Evolutionary conservation across 352 stramenopile genomes (phyloP), one percentile per base, ranked within the genome.

Genomic region (Elongisporangium anandrum): DNA sequence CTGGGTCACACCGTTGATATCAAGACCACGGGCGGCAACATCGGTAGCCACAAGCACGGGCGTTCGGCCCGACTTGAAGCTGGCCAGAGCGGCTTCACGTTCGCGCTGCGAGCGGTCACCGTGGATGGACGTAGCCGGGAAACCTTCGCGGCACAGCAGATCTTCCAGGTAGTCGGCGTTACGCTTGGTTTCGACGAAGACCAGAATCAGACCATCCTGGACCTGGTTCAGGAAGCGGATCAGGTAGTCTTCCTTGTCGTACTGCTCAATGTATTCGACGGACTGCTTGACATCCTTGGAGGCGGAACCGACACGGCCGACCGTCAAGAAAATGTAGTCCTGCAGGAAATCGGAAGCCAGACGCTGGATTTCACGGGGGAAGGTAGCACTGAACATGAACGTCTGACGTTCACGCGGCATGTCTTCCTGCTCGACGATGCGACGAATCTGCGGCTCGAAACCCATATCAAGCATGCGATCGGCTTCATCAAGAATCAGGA

Each of bases 371-470:
- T 98, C 94, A 21, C 89, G 81, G 12, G 97, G 97, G 79, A 99
- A 99, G n/a, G 98, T 99, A 2, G 98, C 98, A 70, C 85, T 98
- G 72, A 99, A 99, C 97, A 99, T 99, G 79, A 99, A 99, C 22
- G 96, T 99, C 76, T 99, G 97, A 47, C 97, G 87, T 50, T 99
- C 96, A 67, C 74, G 83, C 5, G 96, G 93, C 96, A 99, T 99
- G 68, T 97, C 95, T 64, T 98, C 90, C 72, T 99, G 87, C 79
- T 99, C 92, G 16, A 99, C 97, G 68, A 99, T 99, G 45, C 94
- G 85, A 63, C 96, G 91, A 70, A 99, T 99, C 76, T 99, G 94
- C 20, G 96, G 97, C 75, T 99, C 97, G 69, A 99, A 99, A 70
- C 97, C 98, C 97, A 99, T 99, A 66, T 99, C 97, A 23, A 99